Base-by-base conservation (phyloP, 2,329 filamentous ascomycete genomes). In the Penicillium sp. region DNA sequence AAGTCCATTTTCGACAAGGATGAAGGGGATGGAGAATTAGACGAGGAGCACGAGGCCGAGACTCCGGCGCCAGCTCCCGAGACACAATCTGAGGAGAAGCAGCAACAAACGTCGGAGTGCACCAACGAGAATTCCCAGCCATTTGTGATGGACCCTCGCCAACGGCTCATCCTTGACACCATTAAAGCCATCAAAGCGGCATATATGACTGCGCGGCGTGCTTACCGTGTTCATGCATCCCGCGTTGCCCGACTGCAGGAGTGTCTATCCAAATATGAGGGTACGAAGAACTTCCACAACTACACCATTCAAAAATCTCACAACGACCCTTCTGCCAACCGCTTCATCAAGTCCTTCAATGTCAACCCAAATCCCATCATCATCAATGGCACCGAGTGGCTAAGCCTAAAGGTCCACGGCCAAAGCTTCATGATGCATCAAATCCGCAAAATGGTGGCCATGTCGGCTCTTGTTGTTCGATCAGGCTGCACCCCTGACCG, bases 361-460 rank as follows among this genome's bases (percentile, higher is more conserved):
- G 82, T 87, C 41, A 84, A 87, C 61, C 69, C 71, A 2, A 71
- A 76, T 35, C 87, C 88, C 1, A 82, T 95, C 56, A 79, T 88
- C 57, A 93, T 94, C 64, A 79, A 86, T 62, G 81, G 90, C 58
- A 95, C 88, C 1, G 85, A 98, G 70, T 98, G 92, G 92, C 73
- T 98, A 3, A 92, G 84, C 29, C 73, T 96, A 50, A 95, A 94
- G 62, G 89, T 98, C 15, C 92, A 98, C 65, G 92, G 92, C 0
- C 92, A 98, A 66, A 90, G 84, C 58, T 98, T 98, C 74, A 98
- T 98, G 92, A 98, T 98, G 92, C 92, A 98, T 66, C 92, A 98
- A 69, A 98, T 98, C 65, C 83, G 92, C 57, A 98, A 96, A 68
- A 96, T 98, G 92, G 86, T 98, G 11, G 87, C 85, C 39, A 88